Evolutionary conservation across 2,329 filamentous ascomycete genomes (phyloP).

Genomic region (Akanthomyces dipterigenus): DNA sequence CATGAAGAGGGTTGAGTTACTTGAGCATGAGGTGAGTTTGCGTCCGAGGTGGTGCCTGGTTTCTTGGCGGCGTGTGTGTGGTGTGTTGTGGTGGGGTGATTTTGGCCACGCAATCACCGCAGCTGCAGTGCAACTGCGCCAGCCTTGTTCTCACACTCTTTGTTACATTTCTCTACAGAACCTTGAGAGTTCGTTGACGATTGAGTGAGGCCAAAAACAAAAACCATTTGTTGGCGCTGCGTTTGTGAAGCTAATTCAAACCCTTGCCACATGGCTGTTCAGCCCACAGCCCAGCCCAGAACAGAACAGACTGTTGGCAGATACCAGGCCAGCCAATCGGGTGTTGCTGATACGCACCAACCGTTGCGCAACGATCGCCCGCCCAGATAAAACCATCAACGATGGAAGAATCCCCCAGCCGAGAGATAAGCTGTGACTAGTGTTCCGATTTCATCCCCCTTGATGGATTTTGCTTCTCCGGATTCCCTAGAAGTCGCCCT

Average conservation of each 20-base stretch:
- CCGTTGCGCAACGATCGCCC: not conserved
- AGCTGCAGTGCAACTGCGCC: not conserved
- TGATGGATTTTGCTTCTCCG: constrained; percentile 6
- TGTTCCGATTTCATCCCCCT: not conserved
- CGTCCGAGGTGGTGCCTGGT: not conserved
- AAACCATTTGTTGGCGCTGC: not conserved
- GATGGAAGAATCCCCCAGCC: not conserved
- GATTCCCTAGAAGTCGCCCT: not conserved
- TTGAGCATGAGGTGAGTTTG: not conserved
- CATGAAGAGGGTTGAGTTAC: no score
- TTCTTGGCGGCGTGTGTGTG: not conserved
- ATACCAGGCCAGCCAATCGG: constrained; percentile 8
- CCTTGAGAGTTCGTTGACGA: not conserved
- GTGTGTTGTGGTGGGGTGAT: not conserved
- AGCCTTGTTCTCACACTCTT: not conserved
- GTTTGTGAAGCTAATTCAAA: not conserved
- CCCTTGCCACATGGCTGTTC: not conserved
- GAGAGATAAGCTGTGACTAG: constrained; percentile 1
- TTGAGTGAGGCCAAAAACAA: no score
- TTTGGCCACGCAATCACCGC: not conserved
- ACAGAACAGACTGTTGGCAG: no score
- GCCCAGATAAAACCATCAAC: not conserved
- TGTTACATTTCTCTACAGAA: not conserved
- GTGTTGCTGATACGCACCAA: constrained; percentile 7
- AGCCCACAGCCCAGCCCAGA: not conserved